Conservation (phyloP, 306 rosid species). For the Potentilla sterilis region DNA sequence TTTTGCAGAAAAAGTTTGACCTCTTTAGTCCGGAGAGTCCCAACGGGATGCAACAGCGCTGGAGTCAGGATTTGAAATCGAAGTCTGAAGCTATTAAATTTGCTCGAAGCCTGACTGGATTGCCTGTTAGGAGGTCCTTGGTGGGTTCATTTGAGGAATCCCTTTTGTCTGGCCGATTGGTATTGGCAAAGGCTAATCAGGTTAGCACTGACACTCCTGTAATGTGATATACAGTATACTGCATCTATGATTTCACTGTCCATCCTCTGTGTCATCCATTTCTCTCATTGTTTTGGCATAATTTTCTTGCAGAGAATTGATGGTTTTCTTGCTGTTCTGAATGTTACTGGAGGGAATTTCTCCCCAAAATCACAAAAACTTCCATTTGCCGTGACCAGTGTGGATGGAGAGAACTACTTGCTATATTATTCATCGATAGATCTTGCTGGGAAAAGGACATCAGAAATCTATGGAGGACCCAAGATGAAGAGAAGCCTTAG, state of each 20-base stretch:
- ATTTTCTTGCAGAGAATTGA: slow-evolving; percentile 59
- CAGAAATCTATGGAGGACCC: slow-evolving; percentile 47
- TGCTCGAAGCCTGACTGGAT: slow-evolving; percentile 34
- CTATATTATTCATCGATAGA: slow-evolving; percentile 67
- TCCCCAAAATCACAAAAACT: slow-evolving; percentile 66
- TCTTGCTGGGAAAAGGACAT: slow-evolving; percentile 41
- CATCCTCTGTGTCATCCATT: slow-evolving; percentile 21
- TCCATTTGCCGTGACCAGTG: slow-evolving; percentile 74
- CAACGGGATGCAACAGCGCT: slow-evolving; percentile 32
- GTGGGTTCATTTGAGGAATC: slow-evolving; percentile 94
- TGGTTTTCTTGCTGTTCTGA: slow-evolving; percentile 83
- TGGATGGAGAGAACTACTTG: slow-evolving; percentile 74
- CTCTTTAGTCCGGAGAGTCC: slow-evolving; percentile 34
- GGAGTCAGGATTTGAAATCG: slow-evolving; percentile 38
- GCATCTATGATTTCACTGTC: slow-evolving; percentile 20
- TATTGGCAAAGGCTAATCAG: slow-evolving; percentile 54
- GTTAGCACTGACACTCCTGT: slow-evolving; percentile 34
- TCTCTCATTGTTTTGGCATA: slow-evolving; percentile 6
- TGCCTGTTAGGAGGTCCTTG: slow-evolving; percentile 59
- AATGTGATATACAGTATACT: slow-evolving; percentile 20
- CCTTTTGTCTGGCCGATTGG: slow-evolving; percentile 68
- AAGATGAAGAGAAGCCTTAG: slow-evolving; percentile 61
- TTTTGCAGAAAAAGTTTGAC: slow-evolving; percentile 35
- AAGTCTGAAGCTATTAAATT: slow-evolving; percentile 40
- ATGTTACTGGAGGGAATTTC: slow-evolving; percentile 73